Evolutionary conservation across 2,329 filamentous ascomycete genomes (phyloP), one percentile per base, ranked within the genome.

Genomic region (Malbranchea zuffiana): DNA sequence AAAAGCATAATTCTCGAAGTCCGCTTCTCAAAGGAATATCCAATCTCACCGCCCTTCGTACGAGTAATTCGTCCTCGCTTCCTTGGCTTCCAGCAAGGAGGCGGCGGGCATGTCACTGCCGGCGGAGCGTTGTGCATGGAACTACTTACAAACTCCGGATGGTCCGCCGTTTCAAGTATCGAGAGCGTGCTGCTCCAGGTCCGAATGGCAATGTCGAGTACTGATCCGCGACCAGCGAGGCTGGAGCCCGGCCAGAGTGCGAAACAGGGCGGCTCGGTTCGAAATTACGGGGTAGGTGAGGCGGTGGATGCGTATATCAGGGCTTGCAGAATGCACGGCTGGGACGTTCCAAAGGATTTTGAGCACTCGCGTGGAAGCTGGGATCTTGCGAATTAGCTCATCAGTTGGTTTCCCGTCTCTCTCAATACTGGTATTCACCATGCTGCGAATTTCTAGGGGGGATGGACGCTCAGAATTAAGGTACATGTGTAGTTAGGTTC

Each of bases 61-160:
- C 78, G 87, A 5, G 76, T 94, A 11, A 71, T 94, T 36, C 75
- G 80, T 4, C 87, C 87, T 1, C 78, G 80, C 3, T 88, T 94
- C 55, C 56, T 88, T 13, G 68, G 74, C 2, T 88, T 88, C 51
- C 54, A 64, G 17, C 49, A 65, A 3, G 84, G 85, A 3, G 87
- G 86, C 13, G 87, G 87, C 16, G 86, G 86, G 0, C 83, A 94
- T 54, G 79, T 95, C 42, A 93, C 87, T 0, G 63, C 68, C 1
- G 87, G 87, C 16, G 87, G 87, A 1, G 82, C 86, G 1, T 74
- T 95, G 61, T 80, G 76, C 56, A 87, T 92, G 75, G 79, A 90
- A 57, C 68, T 90, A 3, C 68, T 94, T 44, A 93, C 86, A 1
- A 85, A 79, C 55, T 74, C 75, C 5, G 87, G 86, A 17, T 95